Conservation (phyloP, 768 basidiomycete genomes). For the Tricholoma furcatifolium region DNA sequence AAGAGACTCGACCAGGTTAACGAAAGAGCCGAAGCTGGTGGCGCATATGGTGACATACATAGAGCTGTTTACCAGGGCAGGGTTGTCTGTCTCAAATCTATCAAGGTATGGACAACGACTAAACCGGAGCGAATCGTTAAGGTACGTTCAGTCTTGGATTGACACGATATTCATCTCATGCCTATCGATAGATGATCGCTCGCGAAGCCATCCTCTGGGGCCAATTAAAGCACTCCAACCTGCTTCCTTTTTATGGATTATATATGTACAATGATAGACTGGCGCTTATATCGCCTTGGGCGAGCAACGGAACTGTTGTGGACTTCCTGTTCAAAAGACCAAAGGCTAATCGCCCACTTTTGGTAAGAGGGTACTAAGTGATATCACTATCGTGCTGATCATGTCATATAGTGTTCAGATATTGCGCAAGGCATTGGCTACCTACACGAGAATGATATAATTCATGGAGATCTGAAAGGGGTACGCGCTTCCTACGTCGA, state of each 20-base stretch:
- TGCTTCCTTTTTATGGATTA: slow-evolving; percentile 34
- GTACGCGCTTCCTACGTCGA: slow-evolving; percentile 20
- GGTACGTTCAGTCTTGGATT: neutral
- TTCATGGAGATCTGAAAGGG: slow-evolving; percentile 47
- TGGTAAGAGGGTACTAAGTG: slow-evolving; percentile 8
- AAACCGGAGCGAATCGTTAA: neutral
- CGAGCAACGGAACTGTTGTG: slow-evolving; percentile 15
- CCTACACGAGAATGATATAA: slow-evolving; percentile 31
- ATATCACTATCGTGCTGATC: neutral
- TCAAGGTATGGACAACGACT: slow-evolving; percentile 8
- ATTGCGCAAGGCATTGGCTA: slow-evolving; percentile 29
- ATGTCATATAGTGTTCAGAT: slow-evolving; percentile 27
- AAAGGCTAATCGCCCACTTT: slow-evolving; percentile 5
- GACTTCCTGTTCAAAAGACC: slow-evolving; percentile 13
- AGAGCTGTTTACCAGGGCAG: slow-evolving; percentile 6
- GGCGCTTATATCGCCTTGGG: slow-evolving; percentile 21
- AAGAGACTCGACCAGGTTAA: neutral
- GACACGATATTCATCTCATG: neutral
- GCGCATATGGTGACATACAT: slow-evolving; percentile 10
- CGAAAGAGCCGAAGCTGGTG: slow-evolving; percentile 2
- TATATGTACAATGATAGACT: slow-evolving; percentile 16
- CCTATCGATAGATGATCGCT: neutral
- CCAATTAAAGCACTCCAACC: slow-evolving; percentile 31
- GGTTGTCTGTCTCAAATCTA: slow-evolving; percentile 11
- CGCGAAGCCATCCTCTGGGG: slow-evolving; percentile 34